A percentile compares a stretch with the other conserved stretches of the same genome.
phyloP scores from a whole-genome alignment of 176 grass and related monocot species.

The Phoenix dactylifera region DNA sequence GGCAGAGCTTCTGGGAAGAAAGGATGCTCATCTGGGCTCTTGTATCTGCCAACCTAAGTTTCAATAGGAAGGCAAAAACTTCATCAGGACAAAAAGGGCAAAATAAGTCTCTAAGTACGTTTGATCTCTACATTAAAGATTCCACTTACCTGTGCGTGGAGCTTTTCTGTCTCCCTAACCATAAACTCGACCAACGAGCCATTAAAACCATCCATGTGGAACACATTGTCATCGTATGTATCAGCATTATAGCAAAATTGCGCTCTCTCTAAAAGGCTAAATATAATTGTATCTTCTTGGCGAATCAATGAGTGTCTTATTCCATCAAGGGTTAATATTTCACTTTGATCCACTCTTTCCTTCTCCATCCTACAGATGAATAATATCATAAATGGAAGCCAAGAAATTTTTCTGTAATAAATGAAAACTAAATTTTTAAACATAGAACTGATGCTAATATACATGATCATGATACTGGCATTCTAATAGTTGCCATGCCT shows the following conservation, averaged over 20 bases:
- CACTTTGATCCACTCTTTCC: constrained; percentile 80
- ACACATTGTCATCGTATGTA: constrained; percentile 46
- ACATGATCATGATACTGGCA: no score
- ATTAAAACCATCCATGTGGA: constrained; percentile 62
- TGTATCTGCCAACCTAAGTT: constrained; percentile 86
- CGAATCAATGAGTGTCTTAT: constrained; percentile 71
- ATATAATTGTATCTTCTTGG: constrained; percentile 99
- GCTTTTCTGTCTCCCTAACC: constrained; percentile 72
- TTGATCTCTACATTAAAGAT: neutral
- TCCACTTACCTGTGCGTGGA: constrained; percentile 64
- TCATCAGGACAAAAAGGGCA: constrained; percentile 11
- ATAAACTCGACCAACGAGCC: constrained; percentile 82
- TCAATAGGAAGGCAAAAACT: neutral
- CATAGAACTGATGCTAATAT: no score
- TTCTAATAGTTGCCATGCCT: no score
- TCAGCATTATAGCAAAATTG: constrained; percentile 79
- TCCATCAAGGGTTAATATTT: constrained; percentile 60
- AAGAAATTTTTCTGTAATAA: no score
- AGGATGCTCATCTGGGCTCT: constrained; percentile 93
- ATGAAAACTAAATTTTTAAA: no score
- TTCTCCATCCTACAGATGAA: constrained; percentile 34
- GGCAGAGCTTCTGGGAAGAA: constrained; percentile 84
- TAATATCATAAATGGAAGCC: neutral
- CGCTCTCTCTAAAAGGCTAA: constrained; percentile 78
- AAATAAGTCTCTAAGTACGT: neutral